Percentiles rank a stretch among this genome's conserved stretches.
Conservation (phyloP, 73 alveolate genomes). For the Uronychia binucleata region DNA sequence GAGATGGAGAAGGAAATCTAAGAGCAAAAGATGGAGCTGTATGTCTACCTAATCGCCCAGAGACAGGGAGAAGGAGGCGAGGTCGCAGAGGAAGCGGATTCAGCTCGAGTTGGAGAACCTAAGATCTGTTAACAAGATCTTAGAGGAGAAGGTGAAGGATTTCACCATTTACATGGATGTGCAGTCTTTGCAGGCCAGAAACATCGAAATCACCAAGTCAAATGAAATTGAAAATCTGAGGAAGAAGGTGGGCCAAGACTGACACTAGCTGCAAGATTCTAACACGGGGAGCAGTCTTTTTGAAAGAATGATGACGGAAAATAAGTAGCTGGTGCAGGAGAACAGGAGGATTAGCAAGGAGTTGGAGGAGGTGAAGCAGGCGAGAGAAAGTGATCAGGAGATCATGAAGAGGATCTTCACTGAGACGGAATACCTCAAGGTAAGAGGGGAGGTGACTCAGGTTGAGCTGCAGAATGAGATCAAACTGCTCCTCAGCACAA, state of each 20-base stretch:
- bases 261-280: neutral
- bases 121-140: neutral
- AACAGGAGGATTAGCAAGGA: neutral
- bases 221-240: neutral
- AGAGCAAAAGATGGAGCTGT: neutral
- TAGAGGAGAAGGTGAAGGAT: neutral
- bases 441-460: too few species aligned
- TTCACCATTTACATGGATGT: neutral
- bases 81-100: neutral
- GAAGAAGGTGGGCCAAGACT: neutral
- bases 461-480: neutral
- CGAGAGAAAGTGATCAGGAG: neutral
- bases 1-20: neutral
- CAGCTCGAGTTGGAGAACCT: neutral
- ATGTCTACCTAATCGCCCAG: neutral
- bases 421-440: neutral
- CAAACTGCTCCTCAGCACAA: neutral
- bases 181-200: neutral
- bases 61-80: neutral
- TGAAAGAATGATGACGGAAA: neutral
- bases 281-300: neutral
- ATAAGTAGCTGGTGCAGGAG: neutral
- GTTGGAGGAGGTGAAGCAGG: neutral
- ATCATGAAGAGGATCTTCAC: neutral
- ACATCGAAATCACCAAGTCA: neutral